Conservation (phyloP, 2,329 filamentous ascomycete species). For the Ceratocystis eucalypticola region DNA sequence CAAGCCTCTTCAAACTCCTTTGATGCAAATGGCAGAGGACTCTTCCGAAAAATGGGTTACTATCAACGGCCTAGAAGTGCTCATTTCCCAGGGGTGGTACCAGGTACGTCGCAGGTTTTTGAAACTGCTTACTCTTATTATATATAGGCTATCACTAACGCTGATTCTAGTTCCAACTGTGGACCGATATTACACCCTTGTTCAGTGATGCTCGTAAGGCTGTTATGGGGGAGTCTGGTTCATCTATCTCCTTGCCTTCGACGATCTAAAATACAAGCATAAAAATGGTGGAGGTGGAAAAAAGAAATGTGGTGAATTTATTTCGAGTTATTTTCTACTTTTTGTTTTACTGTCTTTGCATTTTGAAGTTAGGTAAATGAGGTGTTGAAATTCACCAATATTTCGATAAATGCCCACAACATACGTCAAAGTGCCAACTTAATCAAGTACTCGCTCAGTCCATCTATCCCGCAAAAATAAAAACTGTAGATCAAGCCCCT, state of each 20-base stretch:
- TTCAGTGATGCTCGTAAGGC: constrained; percentile 55
- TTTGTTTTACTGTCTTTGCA: background rate
- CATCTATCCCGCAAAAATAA: no score
- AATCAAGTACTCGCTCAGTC: no score
- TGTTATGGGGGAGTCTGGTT: constrained; percentile 31
- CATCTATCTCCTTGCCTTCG: background rate
- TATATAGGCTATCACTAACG: constrained; percentile 21
- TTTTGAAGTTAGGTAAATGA: background rate
- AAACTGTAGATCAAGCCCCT: no score
- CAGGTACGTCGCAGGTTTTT: constrained; percentile 41
- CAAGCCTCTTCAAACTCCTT: constrained; percentile 66
- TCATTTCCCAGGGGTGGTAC: constrained; percentile 79
- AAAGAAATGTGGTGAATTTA: background rate
- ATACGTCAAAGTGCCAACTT: no score
- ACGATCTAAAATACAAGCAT: background rate
- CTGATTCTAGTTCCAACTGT: constrained; percentile 54
- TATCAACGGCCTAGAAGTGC: constrained; percentile 75
- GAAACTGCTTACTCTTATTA: background rate
- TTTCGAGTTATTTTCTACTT: background rate
- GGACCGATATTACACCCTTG: constrained; percentile 67
- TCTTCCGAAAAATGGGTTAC: constrained; percentile 57
- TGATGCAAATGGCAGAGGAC: constrained; percentile 72
- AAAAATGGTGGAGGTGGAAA: background rate
- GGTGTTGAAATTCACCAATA: background rate
- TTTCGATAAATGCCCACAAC: background rate